These are phyloP conservation scores for Pyrenophora tritici-repentis DNA, from an alignment of 2,329 filamentous ascomycete species.

Conservation along the genomic window DNA sequence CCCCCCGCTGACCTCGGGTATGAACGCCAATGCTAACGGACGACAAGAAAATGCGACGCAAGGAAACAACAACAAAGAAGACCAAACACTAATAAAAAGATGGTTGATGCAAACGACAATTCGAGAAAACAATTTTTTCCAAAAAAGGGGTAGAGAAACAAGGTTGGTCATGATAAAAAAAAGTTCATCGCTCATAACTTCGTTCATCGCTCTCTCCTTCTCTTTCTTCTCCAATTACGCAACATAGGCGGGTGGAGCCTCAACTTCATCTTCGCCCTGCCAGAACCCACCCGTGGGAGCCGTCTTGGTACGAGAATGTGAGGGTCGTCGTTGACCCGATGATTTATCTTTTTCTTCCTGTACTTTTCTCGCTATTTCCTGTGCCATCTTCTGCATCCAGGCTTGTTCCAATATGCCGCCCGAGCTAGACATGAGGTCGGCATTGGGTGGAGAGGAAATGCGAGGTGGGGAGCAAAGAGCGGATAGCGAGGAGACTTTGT, in stretches of 20 bases:
- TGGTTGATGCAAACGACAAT: constrained; percentile 1
- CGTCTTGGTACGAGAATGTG: constrained; percentile 11
- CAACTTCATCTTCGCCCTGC: constrained; percentile 33
- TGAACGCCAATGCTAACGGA: constrained; percentile 11
- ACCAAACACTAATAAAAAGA: background rate
- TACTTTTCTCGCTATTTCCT: constrained; percentile 84
- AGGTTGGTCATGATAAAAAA: constrained; percentile 7
- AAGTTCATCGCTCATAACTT: constrained; percentile 16
- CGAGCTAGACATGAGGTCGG: constrained; percentile 29
- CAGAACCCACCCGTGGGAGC: constrained; percentile 26
- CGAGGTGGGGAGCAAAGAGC: constrained; percentile 34
- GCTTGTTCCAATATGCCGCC: constrained; percentile 73
- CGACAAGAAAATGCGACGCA: background rate
- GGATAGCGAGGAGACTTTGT: constrained; percentile 35
- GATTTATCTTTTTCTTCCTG: constrained; percentile 76
- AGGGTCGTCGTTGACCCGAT: constrained; percentile 9
- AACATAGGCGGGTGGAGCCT: constrained; percentile 44
- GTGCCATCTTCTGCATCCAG: constrained; percentile 92
- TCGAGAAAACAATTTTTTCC: background rate
- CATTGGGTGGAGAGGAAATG: constrained; percentile 28
- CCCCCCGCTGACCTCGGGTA: background rate
- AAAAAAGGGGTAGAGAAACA: background rate
- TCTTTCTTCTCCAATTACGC: constrained; percentile 19
- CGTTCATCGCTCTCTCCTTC: background rate
- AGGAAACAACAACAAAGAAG: background rate